phyloP scores from a whole-genome alignment of 805 yeast species.

The Zygosaccharomyces siamensis region DNA sequence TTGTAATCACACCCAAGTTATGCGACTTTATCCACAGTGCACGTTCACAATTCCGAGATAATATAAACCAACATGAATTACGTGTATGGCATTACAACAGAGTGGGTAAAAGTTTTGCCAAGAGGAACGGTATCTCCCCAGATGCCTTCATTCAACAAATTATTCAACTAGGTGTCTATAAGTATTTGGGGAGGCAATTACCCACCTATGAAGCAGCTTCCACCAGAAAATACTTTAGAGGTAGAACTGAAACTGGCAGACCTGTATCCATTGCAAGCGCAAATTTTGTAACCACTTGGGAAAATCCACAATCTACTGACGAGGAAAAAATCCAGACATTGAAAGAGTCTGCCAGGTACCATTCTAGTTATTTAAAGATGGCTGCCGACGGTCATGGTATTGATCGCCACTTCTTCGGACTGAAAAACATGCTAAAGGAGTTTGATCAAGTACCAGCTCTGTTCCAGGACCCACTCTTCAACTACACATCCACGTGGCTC shows the following conservation, averaged over 20 bases:
- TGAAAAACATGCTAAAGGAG: slow-evolving; percentile 58
- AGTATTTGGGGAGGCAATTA: slow-evolving; percentile 68
- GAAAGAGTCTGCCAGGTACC: slow-evolving; percentile 68
- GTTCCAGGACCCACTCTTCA: slow-evolving; percentile 69
- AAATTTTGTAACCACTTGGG: slow-evolving; percentile 70
- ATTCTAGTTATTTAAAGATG: slow-evolving; percentile 62
- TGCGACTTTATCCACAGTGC: slow-evolving; percentile 53
- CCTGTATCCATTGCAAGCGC: slow-evolving; percentile 69
- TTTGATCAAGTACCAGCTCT: slow-evolving; percentile 57
- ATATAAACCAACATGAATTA: slow-evolving; percentile 60
- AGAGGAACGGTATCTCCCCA: slow-evolving; percentile 80
- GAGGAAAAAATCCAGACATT: slow-evolving; percentile 62
- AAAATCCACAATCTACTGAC: slow-evolving; percentile 42
- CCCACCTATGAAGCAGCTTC: slow-evolving; percentile 97
- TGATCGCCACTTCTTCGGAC: slow-evolving; percentile 90
- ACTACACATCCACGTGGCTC: slow-evolving; percentile 79
- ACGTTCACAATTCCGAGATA: slow-evolving; percentile 47
- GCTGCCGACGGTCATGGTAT: slow-evolving; percentile 87
- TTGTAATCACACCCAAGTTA: slow-evolving; percentile 54
- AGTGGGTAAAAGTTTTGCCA: slow-evolving; percentile 81
- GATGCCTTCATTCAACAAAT: slow-evolving; percentile 91
- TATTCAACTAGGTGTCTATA: slow-evolving; percentile 85
- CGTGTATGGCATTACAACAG: slow-evolving; percentile 77
- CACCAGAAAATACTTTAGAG: slow-evolving; percentile 80
- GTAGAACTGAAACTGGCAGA: slow-evolving; percentile 93